phyloP scores from a whole-genome alignment of 75 land plant genomes.

The Picea glauca region DNA sequence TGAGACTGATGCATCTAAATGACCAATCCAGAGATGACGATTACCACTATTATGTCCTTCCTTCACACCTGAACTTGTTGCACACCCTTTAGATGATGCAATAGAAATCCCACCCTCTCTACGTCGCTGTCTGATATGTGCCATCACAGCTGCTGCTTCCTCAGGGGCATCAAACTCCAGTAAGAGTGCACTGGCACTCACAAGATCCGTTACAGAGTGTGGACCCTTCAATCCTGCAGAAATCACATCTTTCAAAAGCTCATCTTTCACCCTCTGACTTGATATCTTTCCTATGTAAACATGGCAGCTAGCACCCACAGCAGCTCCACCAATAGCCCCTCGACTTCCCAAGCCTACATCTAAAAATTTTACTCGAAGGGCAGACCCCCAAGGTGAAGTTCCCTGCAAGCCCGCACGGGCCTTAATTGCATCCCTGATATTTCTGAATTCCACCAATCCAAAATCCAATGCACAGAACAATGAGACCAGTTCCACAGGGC shows the following conservation, averaged over 20 bases:
- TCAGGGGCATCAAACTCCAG: slow-evolving; percentile 83
- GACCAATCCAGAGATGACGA: slow-evolving; percentile 50
- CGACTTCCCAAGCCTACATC: slow-evolving; percentile 57
- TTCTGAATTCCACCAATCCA: slow-evolving; percentile 71
- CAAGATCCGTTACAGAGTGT: slow-evolving; percentile 54
- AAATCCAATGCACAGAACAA: slow-evolving; percentile 53
- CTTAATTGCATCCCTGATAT: slow-evolving; percentile 78
- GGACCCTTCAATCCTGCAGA: slow-evolving; percentile 50
- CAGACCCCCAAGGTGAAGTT: slow-evolving; percentile 54
- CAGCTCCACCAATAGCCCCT: slow-evolving; percentile 49
- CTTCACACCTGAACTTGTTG: slow-evolving; percentile 16
- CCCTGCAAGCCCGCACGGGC: slow-evolving; percentile 77
- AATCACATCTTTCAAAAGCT: slow-evolving; percentile 59
- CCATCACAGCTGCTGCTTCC: slow-evolving; percentile 72
- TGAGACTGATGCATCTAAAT: slow-evolving; percentile 34
- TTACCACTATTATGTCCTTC: slow-evolving; percentile 20
- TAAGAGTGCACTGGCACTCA: slow-evolving; percentile 64
- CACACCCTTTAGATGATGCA: slow-evolving; percentile 10
- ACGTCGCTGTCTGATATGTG: slow-evolving; percentile 62
- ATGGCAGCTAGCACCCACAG: slow-evolving; percentile 69
- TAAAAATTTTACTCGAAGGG: slow-evolving; percentile 60
- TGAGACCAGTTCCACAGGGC: slow-evolving; percentile 48
- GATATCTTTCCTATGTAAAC: slow-evolving; percentile 79
- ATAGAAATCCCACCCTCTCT: slow-evolving; percentile 32
- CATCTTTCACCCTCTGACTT: slow-evolving; percentile 72